Conservation (phyloP, 192 early-diverging fungal species). For the Coemansia sp. region DNA sequence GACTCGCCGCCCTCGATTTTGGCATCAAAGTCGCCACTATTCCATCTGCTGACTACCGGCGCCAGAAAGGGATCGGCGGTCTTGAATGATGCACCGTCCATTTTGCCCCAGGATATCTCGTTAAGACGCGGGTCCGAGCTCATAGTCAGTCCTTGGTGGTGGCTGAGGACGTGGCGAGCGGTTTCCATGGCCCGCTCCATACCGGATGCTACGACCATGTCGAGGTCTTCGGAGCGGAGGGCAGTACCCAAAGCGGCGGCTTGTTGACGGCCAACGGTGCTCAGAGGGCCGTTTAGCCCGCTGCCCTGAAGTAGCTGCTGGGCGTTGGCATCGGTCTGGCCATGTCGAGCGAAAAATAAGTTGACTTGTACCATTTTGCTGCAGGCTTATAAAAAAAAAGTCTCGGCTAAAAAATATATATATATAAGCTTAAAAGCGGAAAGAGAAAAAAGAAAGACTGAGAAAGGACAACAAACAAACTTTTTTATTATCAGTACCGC, state of each 20-base stretch:
- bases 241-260: conserved; percentile 32
- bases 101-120: conserved; percentile 53
- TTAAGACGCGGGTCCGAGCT: conserved; percentile 42
- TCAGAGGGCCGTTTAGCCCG: conserved; percentile 35
- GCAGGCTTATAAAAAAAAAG: neutral
- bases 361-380: conserved; percentile 20
- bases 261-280: conserved; percentile 34
- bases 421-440: neutral
- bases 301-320: conserved; percentile 38
- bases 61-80: conserved; percentile 14
- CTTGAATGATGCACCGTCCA: conserved; percentile 32
- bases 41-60: conserved; percentile 28
- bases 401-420: neutral
- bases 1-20: conserved; percentile 46
- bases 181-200: conserved; percentile 47
- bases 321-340: conserved; percentile 51
- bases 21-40: conserved; percentile 41
- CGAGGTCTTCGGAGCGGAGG: conserved; percentile 29
- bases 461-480: neutral
- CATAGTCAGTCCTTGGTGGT: conserved; percentile 31
- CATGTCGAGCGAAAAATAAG: conserved; percentile 47
- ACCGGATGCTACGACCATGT: conserved; percentile 46
- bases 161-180: conserved; percentile 22
- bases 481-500: neutral
- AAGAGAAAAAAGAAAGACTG: neutral